These are phyloP conservation scores for Podospora bellae-mahoneyi DNA, from an alignment of 495 filamentous ascomycete species.

Conservation along the genomic window DNA sequence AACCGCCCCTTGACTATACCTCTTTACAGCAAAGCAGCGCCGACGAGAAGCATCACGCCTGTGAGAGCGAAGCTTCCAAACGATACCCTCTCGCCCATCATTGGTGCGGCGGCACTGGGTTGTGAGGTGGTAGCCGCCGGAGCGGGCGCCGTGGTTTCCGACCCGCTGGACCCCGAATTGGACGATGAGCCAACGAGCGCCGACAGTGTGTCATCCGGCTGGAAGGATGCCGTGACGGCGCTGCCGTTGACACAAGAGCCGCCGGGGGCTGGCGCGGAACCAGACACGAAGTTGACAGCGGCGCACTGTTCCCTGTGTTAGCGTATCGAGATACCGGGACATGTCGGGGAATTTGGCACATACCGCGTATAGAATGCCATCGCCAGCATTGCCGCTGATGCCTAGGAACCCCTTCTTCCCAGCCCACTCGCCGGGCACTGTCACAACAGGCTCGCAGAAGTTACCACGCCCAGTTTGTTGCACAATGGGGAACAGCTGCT, in stretches of 20 bases:
- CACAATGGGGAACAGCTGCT: constrained; percentile 44
- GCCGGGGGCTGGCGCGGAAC: constrained; percentile 22
- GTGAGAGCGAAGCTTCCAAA: constrained; percentile 1
- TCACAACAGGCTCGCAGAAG: constrained; percentile 43
- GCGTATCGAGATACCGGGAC: not conserved
- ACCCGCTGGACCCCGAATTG: constrained; percentile 3
- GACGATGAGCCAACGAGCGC: constrained; percentile 26
- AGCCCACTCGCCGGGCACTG: constrained; percentile 40
- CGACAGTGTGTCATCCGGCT: constrained; percentile 34
- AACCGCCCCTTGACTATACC: not conserved
- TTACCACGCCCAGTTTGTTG: constrained; percentile 44
- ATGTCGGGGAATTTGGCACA: constrained; percentile 7
- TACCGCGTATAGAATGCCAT: constrained; percentile 54
- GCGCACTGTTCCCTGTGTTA: constrained; percentile 40
- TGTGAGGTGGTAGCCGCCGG: constrained; percentile 20
- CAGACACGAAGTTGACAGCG: constrained; percentile 49
- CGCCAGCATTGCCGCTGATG: constrained; percentile 40
- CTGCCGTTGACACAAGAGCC: constrained; percentile 45
- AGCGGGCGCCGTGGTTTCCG: constrained; percentile 5
- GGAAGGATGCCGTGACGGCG: constrained; percentile 35
- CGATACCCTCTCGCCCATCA: constrained; percentile 12
- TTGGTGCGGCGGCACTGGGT: constrained; percentile 17
- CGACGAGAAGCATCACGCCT: constrained; percentile 13
- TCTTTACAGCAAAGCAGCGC: constrained; percentile 14
- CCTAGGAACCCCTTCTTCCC: constrained; percentile 50